Base-by-base conservation (phyloP, 352 stramenopile genomes). In the Phytophthora pluvialis region DNA sequence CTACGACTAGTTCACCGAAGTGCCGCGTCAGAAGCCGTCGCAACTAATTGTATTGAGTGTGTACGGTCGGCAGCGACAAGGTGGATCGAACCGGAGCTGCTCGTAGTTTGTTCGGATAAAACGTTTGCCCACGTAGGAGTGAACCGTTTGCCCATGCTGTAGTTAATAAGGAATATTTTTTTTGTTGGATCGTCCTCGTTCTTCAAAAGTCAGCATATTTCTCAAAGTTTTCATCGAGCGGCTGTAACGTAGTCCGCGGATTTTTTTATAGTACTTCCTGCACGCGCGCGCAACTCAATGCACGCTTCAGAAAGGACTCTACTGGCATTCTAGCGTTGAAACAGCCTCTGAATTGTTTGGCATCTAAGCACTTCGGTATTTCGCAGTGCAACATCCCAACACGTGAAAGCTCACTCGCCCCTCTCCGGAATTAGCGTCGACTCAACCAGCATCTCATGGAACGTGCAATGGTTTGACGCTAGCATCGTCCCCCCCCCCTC, bases 21-120 rank as follows among this genome's bases (percentile, higher is more conserved):
- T 71, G 63, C 42, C 63, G 54, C 7, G 63, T 71, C n/a, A 49
- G 63, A 45, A 55, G 33, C 5, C 56, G 63, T 53, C 63, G 63
- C 10, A 32, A 51, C 28, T 67, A 67, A 49, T 21, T 44, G 15
- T 15, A 35, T 53, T 47, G 44, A 42, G 18, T 7, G 12, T 54
- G 7, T 15, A 48, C 42, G n/a, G 9, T 40, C 36, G 16, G 52
- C n/a, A 36, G 26, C 2, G 49, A 33, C 32, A 52, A 40, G 18
- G 32, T 44, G 29, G 36, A 26, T 32, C 9, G 9, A 28, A 29
- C 42, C 40, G 52, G 15, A 38, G 31, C 31, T 35, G 31, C 31
- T 11, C 31, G 31, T 11, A 11, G 42, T 40, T 61, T 56, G 28
- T 60, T 46, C 18, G 29, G 15, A 26, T 52, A 29, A 52, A 40